Evolutionary conservation across 208 protist genomes (phyloP), one percentile per base, ranked within the genome.

Genomic region (Leptomonas pyrrhocoris): DNA sequence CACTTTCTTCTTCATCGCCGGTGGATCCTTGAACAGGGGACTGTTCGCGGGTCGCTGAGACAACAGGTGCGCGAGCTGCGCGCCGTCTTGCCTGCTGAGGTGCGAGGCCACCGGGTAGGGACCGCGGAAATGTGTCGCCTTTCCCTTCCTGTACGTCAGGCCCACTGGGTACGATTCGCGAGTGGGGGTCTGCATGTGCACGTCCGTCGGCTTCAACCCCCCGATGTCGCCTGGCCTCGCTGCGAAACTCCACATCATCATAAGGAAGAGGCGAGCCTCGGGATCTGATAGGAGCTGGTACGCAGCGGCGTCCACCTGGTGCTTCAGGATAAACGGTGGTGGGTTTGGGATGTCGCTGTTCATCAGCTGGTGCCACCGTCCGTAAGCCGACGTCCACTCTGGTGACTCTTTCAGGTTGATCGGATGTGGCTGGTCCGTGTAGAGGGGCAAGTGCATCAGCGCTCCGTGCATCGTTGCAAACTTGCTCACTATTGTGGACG

Each of bases 81-180:
- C 27, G 13, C 51, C 27, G 51, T 19, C 27, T 9, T 56, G 21
- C 12, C 28, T 7, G 27, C 28, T 19, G 25, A 56, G 51, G 51
- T 56, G 21, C 12, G 51, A 56, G 6, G 21, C 27, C 25, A 56
- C 51, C 51, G 51, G 51, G n/a, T 56, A 56, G 12, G 51, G 51
- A n/a, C 51, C 51, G 51, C 51, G 51, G 19, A 56, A 56, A 19
- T 56, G 51, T n/a, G 51, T 56, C 51, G 51, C 51, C 51, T 56
- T 56, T 12, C 51, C 51, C 34, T 25, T 25, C 27, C 51, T 7
- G 51, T 56, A 34, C 25, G n/a, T n/a, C n/a, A n/a, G n/a, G n/a
- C n/a, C n/a, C n/a, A n/a, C n/a, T n/a, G n/a, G n/a, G n/a, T n/a
- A 25, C 34, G 23, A 56, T 8, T 9, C 51, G 23, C 12, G 34